Evolutionary conservation across 2,329 filamentous ascomycete genomes (phyloP).

Genomic region (Cordyceps cicadae): DNA sequence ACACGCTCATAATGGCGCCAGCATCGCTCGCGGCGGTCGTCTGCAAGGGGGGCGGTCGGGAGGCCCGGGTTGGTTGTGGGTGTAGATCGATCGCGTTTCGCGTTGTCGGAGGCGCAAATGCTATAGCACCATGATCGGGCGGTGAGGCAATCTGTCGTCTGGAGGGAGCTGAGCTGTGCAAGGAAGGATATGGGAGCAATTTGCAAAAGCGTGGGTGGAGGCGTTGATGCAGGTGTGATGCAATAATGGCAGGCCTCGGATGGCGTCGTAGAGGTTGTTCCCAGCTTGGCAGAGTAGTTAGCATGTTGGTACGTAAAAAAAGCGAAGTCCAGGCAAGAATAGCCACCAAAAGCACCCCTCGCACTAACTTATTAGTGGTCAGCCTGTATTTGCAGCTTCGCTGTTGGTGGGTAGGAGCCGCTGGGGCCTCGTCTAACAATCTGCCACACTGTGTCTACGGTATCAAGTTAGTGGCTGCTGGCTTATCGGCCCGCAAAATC

Average conservation of each 20-base stretch:
- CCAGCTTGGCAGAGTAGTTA: neutral
- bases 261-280: neutral
- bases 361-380: neutral
- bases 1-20: conserved; percentile 27
- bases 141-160: neutral
- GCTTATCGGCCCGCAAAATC: conserved; percentile 1
- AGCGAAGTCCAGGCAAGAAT: neutral
- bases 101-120: neutral
- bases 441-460: neutral
- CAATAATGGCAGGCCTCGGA: neutral
- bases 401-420: neutral
- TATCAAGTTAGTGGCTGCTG: neutral
- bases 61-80: conserved; percentile 1
- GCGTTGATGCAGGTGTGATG: conserved; percentile 1
- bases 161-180: neutral
- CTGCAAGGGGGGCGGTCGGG: conserved; percentile 7
- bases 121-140: conserved; percentile 10
- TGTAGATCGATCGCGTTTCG: conserved; percentile 1
- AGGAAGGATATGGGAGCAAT: neutral
- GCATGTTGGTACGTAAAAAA: conserved; percentile 4
- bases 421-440: neutral
- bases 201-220: neutral
- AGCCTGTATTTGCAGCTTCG: conserved; percentile 6
- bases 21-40: conserved; percentile 25
- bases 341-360: neutral